These are phyloP conservation scores for Ophiocordyceps robertsii DNA, from an alignment of 2,329 filamentous ascomycete genomes.

Conservation along the genomic window DNA sequence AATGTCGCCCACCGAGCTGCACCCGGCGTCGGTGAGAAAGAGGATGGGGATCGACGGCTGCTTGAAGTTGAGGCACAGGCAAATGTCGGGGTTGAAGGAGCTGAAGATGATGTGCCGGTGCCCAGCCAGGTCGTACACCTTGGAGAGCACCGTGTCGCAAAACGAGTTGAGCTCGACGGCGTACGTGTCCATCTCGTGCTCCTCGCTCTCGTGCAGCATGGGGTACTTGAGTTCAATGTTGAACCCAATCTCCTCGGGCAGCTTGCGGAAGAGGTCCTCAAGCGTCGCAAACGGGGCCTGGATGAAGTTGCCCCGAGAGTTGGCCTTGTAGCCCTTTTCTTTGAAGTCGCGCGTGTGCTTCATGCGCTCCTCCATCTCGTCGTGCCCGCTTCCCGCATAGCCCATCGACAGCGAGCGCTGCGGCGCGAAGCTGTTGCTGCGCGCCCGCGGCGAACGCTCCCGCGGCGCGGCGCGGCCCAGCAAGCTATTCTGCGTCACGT, in stretches of 20 bases:
- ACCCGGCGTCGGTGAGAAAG: conserved; percentile 84
- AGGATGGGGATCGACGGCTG: conserved; percentile 93
- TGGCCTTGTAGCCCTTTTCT: conserved; percentile 88
- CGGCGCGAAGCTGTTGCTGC: conserved; percentile 25
- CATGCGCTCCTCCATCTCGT: conserved; percentile 64
- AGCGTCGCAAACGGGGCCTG: conserved; percentile 92
- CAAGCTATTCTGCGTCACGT: neutral
- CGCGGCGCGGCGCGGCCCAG: neutral
- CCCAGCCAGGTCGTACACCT: conserved; percentile 75
- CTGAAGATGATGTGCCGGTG: conserved; percentile 92
- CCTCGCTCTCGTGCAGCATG: conserved; percentile 90
- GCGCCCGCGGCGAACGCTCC: conserved; percentile 2
- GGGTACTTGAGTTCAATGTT: conserved; percentile 99
- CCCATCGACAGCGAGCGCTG: conserved; percentile 44
- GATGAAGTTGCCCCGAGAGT: conserved; percentile 86
- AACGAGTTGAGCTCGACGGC: conserved; percentile 94
- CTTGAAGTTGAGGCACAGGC: conserved; percentile 87
- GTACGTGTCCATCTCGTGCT: conserved; percentile 93
- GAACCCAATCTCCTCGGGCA: conserved; percentile 77
- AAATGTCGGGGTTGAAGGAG: conserved; percentile 95
- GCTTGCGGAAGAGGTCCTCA: conserved; percentile 78
- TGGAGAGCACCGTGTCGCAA: conserved; percentile 80
- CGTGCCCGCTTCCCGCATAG: conserved; percentile 25
- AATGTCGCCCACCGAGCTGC: conserved; percentile 71
- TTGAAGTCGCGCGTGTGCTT: conserved; percentile 96